Evolutionary conservation across 2,329 filamentous ascomycete genomes (phyloP).

Genomic region (Neoascochyta sp.): DNA sequence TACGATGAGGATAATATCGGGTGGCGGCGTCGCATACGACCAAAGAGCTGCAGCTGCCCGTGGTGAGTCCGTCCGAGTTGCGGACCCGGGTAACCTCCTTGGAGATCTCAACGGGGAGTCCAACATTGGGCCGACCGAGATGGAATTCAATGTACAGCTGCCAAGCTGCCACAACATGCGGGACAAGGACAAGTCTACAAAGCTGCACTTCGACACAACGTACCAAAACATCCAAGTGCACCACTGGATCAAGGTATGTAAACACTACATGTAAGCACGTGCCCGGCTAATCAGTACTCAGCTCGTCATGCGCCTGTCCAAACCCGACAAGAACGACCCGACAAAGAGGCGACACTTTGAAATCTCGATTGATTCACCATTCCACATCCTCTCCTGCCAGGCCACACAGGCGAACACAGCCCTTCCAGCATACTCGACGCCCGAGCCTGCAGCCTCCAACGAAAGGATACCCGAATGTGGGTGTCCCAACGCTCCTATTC

Average conservation of each 20-base stretch:
- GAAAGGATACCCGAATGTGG: conserved; percentile 52
- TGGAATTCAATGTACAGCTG: conserved; percentile 90
- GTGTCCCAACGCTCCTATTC: conserved; percentile 62
- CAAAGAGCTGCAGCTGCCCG: conserved; percentile 54
- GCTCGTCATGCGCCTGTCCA: conserved; percentile 91
- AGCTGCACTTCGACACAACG: conserved; percentile 83
- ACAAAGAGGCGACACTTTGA: conserved; percentile 84
- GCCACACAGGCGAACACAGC: conserved; percentile 88
- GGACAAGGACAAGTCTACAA: conserved; percentile 62
- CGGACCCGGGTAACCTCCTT: conserved; percentile 65
- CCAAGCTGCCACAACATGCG: conserved; percentile 83
- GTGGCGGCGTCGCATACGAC: conserved; percentile 72
- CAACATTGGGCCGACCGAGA: conserved; percentile 83
- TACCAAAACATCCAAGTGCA: conserved; percentile 92
- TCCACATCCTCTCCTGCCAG: conserved; percentile 87
- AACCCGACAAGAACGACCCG: conserved; percentile 73
- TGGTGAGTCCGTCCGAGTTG: conserved; percentile 53
- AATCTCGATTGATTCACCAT: conserved; percentile 93
- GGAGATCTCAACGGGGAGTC: conserved; percentile 71
- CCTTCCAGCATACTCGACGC: conserved; percentile 72
- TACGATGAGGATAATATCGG: conserved; percentile 70
- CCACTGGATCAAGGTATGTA: conserved; percentile 87
- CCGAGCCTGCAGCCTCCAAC: conserved; percentile 39
- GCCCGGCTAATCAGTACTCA: conserved; percentile 36
- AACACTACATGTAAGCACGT: conserved; percentile 1